Base-by-base conservation (phyloP, 495 filamentous ascomycete genomes). In the Penicillium robsamsonii region DNA sequence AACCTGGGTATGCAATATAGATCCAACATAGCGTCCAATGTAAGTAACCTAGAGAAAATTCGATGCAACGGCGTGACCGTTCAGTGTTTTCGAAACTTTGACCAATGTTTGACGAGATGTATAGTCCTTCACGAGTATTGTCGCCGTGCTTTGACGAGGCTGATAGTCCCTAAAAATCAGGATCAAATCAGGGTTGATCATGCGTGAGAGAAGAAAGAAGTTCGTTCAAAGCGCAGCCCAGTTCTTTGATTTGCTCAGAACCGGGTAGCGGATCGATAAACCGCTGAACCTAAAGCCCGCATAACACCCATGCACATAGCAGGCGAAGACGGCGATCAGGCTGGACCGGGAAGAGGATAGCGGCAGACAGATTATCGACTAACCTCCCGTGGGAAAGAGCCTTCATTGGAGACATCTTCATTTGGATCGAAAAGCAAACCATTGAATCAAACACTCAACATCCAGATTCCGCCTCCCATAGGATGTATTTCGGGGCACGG, bases 281-380 rank as follows among this genome's bases (percentile, higher is more conserved):
- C 65, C 70, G 68, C 70, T 69, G 67, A 75, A 73, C 70, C 59
- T 71, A 69, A 72, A 66, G 66, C 50, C 61, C 70, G 62, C 69
- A 74, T 73, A 69, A 73, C 66, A 71, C 71, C 54, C 69, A 54
- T 59, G 50, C 43, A 33, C 33, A 37, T 37, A 13, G 47, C 44
- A 53, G 51, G 52, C 41, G 46, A 41, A 29, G 20, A 55, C 50
- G 63, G 53, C 54, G 66, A 67, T 66, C 63, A 63, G 35, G 58
- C 53, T 62, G 66, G 60, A 61, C 46, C 57, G 33, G n/a, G 45
- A 47, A 15, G 7, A 53, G 50, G 60, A 60, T 47, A 62, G 58
- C 56, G 58, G 61, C 61, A 46, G 66, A 50, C 64, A 59, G 40
- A 54, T 33, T 40, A 41, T 58, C 54, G 57, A 59, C 60, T 63